Conservation (phyloP, 2,329 filamentous ascomycete species). For the Coniochaeta hoffmannii region DNA sequence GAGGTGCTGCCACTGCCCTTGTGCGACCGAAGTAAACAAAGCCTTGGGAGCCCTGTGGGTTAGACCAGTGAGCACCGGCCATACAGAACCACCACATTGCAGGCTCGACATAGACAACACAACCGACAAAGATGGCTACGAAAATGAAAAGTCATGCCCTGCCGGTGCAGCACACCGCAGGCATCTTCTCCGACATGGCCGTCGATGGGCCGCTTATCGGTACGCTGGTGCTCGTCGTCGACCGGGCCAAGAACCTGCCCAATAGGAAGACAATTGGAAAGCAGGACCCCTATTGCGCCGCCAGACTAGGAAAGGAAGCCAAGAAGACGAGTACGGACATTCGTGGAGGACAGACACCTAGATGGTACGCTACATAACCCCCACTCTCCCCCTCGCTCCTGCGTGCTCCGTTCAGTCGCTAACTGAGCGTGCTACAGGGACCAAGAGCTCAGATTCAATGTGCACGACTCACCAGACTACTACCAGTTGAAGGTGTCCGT, state of each 20-base stretch:
- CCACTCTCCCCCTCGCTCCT: neutral
- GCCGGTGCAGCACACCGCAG: constrained; percentile 71
- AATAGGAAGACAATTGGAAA: constrained; percentile 98
- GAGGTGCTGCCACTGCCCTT: neutral
- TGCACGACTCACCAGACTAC: constrained; percentile 95
- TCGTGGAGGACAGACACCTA: constrained; percentile 88
- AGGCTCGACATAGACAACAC: neutral
- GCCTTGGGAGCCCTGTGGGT: neutral
- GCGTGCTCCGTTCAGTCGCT: constrained; percentile 8
- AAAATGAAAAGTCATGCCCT: constrained; percentile 48
- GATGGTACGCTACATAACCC: constrained; percentile 59
- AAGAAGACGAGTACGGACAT: constrained; percentile 95
- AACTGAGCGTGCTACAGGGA: constrained; percentile 55
- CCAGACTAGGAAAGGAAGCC: constrained; percentile 87
- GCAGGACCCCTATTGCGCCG: constrained; percentile 95
- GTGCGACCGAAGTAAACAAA: neutral
- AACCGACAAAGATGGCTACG: constrained; percentile 36
- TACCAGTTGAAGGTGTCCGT: constrained; percentile 91
- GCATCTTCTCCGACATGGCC: constrained; percentile 90
- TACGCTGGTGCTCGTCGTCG: constrained; percentile 84
- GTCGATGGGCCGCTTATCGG: constrained; percentile 91
- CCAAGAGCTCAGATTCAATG: constrained; percentile 90
- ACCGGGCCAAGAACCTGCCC: constrained; percentile 92
- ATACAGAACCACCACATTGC: neutral
- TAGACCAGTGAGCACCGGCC: neutral